A percentile compares a stretch with the other conserved stretches of the same genome.
Evolutionary conservation across 1,284 basidiomycete species (phyloP).

Genomic region (Microbotryum scabiosae): DNA sequence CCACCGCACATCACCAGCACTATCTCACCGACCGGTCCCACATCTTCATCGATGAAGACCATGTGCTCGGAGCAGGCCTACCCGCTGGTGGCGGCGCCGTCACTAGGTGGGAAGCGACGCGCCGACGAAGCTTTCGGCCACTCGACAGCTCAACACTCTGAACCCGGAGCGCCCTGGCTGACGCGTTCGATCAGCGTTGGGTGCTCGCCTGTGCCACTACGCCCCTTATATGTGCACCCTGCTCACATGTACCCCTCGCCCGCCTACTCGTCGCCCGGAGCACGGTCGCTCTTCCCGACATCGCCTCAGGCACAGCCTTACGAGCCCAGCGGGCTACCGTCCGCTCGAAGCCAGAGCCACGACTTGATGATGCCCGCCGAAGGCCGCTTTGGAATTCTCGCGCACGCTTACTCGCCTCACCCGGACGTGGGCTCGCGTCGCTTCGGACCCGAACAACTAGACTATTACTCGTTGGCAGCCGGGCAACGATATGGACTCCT

Average conservation of each 20-base stretch:
- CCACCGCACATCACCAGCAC: not conserved
- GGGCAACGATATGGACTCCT: constrained; percentile 13
- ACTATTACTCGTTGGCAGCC: constrained; percentile 24
- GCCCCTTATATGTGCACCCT: not conserved
- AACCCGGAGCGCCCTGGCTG: not conserved
- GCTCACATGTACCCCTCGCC: not conserved
- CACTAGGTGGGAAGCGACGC: not conserved
- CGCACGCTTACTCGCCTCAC: constrained; percentile 14
- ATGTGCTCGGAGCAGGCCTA: not conserved
- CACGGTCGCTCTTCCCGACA: not conserved
- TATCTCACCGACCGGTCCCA: not conserved
- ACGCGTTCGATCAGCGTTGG: not conserved
- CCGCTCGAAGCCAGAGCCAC: not conserved
- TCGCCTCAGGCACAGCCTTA: not conserved
- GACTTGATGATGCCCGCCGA: not conserved
- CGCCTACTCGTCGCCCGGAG: not conserved
- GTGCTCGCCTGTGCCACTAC: not conserved
- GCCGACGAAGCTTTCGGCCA: constrained; percentile 6
- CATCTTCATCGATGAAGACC: not conserved
- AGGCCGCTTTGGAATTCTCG: constrained; percentile 9
- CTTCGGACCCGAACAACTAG: constrained; percentile 2
- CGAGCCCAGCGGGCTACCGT: not conserved
- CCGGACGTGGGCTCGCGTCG: constrained; percentile 4
- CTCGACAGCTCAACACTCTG: not conserved
- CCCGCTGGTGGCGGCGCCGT: not conserved